These are phyloP conservation scores for Delitschia confertaspora DNA, from an alignment of 495 filamentous ascomycete genomes.

Conservation along the genomic window DNA sequence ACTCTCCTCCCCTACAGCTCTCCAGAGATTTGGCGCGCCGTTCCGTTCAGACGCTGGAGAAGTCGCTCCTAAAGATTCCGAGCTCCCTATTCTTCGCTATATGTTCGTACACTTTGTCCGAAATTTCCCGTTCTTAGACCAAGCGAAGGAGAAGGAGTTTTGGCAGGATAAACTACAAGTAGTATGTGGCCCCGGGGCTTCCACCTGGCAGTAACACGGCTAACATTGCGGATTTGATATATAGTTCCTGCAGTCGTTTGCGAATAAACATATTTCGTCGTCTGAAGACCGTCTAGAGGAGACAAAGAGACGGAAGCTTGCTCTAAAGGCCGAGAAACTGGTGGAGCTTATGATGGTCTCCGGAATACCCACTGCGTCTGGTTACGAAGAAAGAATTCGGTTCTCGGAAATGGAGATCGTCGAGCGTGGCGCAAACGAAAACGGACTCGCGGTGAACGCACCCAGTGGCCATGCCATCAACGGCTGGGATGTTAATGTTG, in stretches of 20 bases:
- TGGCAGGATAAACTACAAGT: conserved; percentile 98
- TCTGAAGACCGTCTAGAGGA: conserved; percentile 93
- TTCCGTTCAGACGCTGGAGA: conserved; percentile 89
- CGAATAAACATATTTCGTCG: conserved; percentile 94
- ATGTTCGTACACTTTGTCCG: conserved; percentile 98
- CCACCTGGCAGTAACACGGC: no score
- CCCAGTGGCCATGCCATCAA: conserved; percentile 87
- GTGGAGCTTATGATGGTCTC: conserved; percentile 99
- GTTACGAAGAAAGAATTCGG: conserved; percentile 91
- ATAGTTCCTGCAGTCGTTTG: conserved; percentile 93
- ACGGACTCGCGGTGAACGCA: conserved; percentile 71
- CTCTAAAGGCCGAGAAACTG: conserved; percentile 85
- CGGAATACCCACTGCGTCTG: conserved; percentile 87
- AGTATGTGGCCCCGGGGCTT: conserved; percentile 61
- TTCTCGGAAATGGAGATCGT: conserved; percentile 96
- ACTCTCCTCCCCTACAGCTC: conserved; percentile 84
- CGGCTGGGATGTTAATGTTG: conserved; percentile 96
- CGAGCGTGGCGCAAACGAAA: conserved; percentile 82
- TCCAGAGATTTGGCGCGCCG: conserved; percentile 90
- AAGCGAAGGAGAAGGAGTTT: conserved; percentile 95
- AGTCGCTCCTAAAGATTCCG: conserved; percentile 85
- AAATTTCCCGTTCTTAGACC: conserved; percentile 93
- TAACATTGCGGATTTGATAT: neutral
- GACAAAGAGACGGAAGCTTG: conserved; percentile 88
- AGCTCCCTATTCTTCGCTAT: conserved; percentile 86